Conservation (phyloP, 1,284 basidiomycete genomes). For the Apiotrichum laibachii region DNA sequence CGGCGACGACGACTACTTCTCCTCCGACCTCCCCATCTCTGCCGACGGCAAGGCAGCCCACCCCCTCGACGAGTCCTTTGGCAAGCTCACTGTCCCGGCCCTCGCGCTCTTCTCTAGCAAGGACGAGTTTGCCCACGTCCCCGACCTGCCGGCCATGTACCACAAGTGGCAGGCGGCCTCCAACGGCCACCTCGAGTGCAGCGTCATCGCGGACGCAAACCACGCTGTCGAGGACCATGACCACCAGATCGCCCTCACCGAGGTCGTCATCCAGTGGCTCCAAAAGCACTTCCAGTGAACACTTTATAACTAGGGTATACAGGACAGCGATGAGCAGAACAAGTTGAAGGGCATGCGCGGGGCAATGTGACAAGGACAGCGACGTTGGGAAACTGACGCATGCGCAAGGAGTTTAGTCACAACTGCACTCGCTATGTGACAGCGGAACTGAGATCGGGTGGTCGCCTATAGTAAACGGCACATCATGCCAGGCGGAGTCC, state of each 20-base stretch:
- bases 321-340: too few species aligned
- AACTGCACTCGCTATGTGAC: too few species aligned
- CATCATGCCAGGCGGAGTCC: too few species aligned
- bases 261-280: conserved; percentile 35
- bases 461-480: too few species aligned
- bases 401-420: too few species aligned
- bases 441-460: too few species aligned
- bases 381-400: too few species aligned
- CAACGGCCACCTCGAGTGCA: conserved; percentile 28
- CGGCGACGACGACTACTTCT: conserved; percentile 53
- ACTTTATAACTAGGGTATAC: too few species aligned
- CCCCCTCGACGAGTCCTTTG: conserved; percentile 45
- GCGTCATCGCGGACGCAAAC: conserved; percentile 37
- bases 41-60: conserved; percentile 29
- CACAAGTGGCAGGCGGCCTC: conserved; percentile 31
- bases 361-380: too few species aligned
- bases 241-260: conserved; percentile 29
- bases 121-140: conserved; percentile 37
- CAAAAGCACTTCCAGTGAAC: conserved; percentile 4
- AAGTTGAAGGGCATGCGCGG: too few species aligned
- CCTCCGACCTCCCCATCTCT: conserved; percentile 38
- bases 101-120: conserved; percentile 43
- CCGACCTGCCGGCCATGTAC: conserved; percentile 21
- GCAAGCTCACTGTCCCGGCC: conserved; percentile 34
- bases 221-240: conserved; percentile 41